phyloP scores from a whole-genome alignment of 805 yeast genomes.

The Clavispora santaluciae region DNA sequence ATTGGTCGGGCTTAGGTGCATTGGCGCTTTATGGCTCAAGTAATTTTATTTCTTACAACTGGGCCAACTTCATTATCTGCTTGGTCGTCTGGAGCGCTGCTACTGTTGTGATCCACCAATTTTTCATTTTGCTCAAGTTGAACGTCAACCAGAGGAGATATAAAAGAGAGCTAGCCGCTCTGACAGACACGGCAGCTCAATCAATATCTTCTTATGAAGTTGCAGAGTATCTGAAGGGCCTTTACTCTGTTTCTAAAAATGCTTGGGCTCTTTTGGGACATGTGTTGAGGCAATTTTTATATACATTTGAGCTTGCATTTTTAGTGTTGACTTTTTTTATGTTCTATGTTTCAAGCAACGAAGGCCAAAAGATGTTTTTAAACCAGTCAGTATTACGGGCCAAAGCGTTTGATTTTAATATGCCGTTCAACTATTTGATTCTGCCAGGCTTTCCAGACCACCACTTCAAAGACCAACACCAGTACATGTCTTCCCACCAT shows the following conservation, averaged over 20 bases:
- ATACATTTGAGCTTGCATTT: slow-evolving; percentile 40
- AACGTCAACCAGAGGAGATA: slow-evolving; percentile 2
- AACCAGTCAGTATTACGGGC: slow-evolving; percentile 11
- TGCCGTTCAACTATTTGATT: slow-evolving; percentile 23
- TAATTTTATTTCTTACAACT: slow-evolving; percentile 22
- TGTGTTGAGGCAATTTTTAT: slow-evolving; percentile 25
- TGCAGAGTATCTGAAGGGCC: background rate
- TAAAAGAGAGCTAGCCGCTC: too few species aligned
- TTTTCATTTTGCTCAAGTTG: slow-evolving; percentile 18
- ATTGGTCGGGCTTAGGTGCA: slow-evolving; percentile 37
- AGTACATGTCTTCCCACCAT: too few species aligned
- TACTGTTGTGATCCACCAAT: slow-evolving; percentile 20
- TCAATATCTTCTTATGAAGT: background rate
- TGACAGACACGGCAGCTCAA: background rate
- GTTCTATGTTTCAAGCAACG: slow-evolving; percentile 20
- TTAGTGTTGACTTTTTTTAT: slow-evolving; percentile 35
- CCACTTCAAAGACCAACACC: too few species aligned
- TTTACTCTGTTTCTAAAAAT: slow-evolving; percentile 6
- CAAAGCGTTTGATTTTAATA: slow-evolving; percentile 22
- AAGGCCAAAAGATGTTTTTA: slow-evolving; percentile 6
- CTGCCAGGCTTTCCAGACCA: slow-evolving; percentile 3
- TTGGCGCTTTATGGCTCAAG: slow-evolving; percentile 28
- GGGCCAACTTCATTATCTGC: slow-evolving; percentile 42
- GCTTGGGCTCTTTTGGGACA: slow-evolving; percentile 27
- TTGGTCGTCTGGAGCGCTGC: slow-evolving; percentile 23